Base-by-base conservation (phyloP, 768 basidiomycete species). In the Pulveroboletus sp. region DNA sequence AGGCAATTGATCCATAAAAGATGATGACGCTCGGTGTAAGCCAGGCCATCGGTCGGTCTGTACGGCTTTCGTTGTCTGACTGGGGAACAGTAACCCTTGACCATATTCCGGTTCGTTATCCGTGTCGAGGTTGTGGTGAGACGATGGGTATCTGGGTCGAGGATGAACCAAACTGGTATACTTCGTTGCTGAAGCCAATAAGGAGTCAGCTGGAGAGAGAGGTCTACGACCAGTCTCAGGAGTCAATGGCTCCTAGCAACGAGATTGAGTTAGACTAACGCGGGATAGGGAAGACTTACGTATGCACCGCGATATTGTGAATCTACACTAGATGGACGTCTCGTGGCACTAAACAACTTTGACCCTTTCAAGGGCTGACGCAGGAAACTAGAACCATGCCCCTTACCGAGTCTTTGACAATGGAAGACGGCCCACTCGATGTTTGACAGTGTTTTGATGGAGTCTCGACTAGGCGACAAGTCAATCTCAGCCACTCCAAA, bases 61-160 rank as follows among this genome's bases (percentile, higher is more conserved):
- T 7, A 86, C 76, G 11, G 78, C 83, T 39, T 79, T 76, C 26
- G 82, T 83, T 3, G 80, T 77, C 21, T 79, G 82, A 56, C 73
- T 73, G 51, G 74, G 14, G 10, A 46, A 56, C 40, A 66, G 28
- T 7, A 61, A 27, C 9, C 43, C 49, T 68, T 24, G 69, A 55
- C 51, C 71, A 62, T 17, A 71, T 57, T 69, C 69, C 18, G 65
- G 69, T 35, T 70, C 72, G 33, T 70, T 67, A 62, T 43, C 82
- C 75, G n/a, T 75, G 33, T 82, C 79, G 48, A 76, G 71, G 56
- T 54, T 69, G 35, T 54, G 40, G 39, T 61, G 57, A 14, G 62
- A 65, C 11, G 51, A 36, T 17, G 67, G 58, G 53, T 64, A 70
- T 57, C 41, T 51, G 11, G 62, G 49, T 26, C 42, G 56, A 17